Evolutionary conservation across 306 rosid genomes (phyloP).

Genomic region (Betula pendula): DNA sequence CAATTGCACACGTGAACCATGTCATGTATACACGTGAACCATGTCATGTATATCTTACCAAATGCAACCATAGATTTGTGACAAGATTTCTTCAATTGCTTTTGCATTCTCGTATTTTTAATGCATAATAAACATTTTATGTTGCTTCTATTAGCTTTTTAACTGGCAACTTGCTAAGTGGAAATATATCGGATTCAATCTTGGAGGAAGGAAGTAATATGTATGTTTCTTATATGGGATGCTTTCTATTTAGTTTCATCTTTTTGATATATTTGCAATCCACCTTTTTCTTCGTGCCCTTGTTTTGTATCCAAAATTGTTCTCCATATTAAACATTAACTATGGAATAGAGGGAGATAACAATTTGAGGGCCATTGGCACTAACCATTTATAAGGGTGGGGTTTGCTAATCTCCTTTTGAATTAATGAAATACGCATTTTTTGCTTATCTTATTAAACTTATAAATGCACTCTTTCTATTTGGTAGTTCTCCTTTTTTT

Average conservation of each 20-base stretch:
- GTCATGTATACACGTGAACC: neutral
- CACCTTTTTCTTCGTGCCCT: neutral
- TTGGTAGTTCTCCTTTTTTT: neutral
- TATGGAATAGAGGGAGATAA: neutral
- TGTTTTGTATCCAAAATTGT: neutral
- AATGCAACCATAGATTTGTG: neutral
- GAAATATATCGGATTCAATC: constrained; percentile 60
- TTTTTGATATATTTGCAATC: constrained; percentile 1
- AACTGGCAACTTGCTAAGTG: constrained; percentile 71
- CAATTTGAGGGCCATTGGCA: neutral
- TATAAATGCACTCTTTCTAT: neutral
- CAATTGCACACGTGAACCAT: neutral
- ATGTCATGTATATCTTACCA: neutral
- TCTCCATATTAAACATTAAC: neutral
- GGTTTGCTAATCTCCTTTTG: neutral
- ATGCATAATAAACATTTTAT: constrained; percentile 17
- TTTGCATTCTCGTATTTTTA: constrained; percentile 20
- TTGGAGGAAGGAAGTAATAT: constrained; percentile 64
- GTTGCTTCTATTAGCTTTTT: constrained; percentile 56
- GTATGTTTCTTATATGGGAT: constrained; percentile 51
- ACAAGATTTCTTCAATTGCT: neutral
- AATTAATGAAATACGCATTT: neutral
- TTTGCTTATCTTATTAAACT: neutral
- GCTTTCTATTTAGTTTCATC: constrained; percentile 17
- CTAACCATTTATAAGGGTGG: neutral